Evolutionary conservation across 2,329 filamentous ascomycete species (phyloP).

Genomic region (Endocalyx cinctus): DNA sequence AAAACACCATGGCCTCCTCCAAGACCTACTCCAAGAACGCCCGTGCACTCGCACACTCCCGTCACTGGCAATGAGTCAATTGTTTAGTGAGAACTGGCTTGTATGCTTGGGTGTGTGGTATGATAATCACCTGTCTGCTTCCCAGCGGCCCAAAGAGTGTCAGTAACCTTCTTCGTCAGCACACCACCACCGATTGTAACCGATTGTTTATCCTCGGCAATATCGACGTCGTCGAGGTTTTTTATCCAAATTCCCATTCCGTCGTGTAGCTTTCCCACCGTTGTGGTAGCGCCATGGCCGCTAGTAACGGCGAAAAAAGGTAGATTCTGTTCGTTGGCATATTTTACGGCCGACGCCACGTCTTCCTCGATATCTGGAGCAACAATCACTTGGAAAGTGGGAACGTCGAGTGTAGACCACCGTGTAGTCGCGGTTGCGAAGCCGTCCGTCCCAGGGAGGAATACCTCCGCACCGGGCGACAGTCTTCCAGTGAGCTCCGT

Average conservation of each 20-base stretch:
- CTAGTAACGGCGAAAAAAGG: conserved; percentile 35
- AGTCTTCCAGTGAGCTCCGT: neutral
- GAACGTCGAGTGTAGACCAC: neutral
- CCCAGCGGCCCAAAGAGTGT: conserved; percentile 34
- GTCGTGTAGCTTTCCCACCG: conserved; percentile 30
- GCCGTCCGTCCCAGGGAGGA: no score
- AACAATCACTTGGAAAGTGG: neutral
- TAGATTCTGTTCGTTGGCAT: conserved; percentile 30
- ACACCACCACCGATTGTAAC: conserved; percentile 36
- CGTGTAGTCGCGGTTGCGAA: neutral
- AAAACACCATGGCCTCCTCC: conserved; percentile 55
- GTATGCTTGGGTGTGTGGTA: neutral
- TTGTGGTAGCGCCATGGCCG: conserved; percentile 34
- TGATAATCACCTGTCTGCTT: conserved; percentile 34
- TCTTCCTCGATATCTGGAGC: conserved; percentile 16
- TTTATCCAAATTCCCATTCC: conserved; percentile 37
- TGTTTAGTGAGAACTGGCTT: neutral
- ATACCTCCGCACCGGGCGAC: neutral
- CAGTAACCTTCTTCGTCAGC: conserved; percentile 30
- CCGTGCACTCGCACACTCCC: conserved; percentile 42
- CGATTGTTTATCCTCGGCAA: conserved; percentile 28
- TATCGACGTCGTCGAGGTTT: conserved; percentile 29
- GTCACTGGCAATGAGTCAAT: conserved; percentile 26
- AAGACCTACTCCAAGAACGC: conserved; percentile 43
- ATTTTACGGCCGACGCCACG: conserved; percentile 25